phyloP scores from a whole-genome alignment of 306 rosid genomes.

The Cucurbita ficifolia region DNA sequence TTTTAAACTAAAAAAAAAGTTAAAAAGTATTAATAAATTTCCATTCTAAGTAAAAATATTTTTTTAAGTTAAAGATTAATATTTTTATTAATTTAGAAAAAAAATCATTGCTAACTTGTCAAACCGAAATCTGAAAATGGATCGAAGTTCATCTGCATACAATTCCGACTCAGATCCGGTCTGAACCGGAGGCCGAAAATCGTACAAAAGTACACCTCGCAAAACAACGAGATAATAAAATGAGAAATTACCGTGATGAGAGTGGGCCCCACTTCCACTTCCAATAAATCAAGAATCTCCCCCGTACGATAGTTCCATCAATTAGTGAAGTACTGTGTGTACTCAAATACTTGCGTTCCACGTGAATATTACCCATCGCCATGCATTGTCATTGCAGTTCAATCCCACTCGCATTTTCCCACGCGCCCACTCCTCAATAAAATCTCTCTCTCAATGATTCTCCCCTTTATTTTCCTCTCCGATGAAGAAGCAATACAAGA shows the following conservation, averaged over 20 bases:
- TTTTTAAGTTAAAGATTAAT: too few relatives aligned
- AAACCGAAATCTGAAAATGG: not conserved
- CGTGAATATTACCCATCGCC: conserved; percentile 20
- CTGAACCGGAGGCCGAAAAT: not conserved
- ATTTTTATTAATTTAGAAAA: too few relatives aligned
- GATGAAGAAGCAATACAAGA: conserved; percentile 84
- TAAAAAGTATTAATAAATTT: too few relatives aligned
- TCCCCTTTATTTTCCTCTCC: not conserved
- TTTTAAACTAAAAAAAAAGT: too few relatives aligned
- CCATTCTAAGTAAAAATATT: too few relatives aligned
- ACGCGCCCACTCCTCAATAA: not conserved
- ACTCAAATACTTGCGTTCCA: conserved; percentile 21
- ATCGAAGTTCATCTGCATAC: not conserved
- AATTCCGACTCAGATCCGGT: not conserved
- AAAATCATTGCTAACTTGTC: not conserved
- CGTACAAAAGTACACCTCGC: not conserved
- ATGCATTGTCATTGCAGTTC: conserved; percentile 4
- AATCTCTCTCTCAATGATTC: not conserved
- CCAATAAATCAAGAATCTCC: not conserved
- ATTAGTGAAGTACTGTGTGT: not conserved
- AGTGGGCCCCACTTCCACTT: not conserved
- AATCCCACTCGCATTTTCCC: not conserved
- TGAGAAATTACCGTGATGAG: not conserved
- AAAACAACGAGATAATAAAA: not conserved
- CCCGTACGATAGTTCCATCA: not conserved